A percentile compares a stretch with the other conserved stretches of the same genome.
Conservation (phyloP, 805 yeast genomes). For the Candida sithepensis region DNA sequence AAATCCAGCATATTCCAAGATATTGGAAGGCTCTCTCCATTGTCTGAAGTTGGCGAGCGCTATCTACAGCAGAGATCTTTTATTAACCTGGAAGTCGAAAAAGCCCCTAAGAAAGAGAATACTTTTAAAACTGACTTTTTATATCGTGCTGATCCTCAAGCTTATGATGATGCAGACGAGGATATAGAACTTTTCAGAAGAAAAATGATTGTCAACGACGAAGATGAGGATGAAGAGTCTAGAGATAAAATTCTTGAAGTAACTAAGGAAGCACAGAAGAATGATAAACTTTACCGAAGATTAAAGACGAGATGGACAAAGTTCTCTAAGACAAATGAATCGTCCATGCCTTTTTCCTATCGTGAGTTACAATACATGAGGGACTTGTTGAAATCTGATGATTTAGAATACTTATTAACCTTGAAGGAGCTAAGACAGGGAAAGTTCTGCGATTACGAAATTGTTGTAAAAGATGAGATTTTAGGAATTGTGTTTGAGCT, state of each 20-base stretch:
- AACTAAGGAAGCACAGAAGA: background rate
- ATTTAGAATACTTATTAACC: constrained; percentile 23
- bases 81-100: constrained; percentile 3
- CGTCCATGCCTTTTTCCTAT: constrained; percentile 1
- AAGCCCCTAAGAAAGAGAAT: background rate
- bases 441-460: constrained; percentile 15
- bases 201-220: background rate
- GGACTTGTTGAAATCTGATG: constrained; percentile 36
- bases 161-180: constrained; percentile 4
- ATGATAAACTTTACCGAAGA: constrained; percentile 5
- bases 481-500: constrained; percentile 6
- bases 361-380: constrained; percentile 10
- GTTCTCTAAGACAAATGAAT: background rate
- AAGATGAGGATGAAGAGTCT: background rate
- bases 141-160: constrained; percentile 4
- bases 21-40: constrained; percentile 51
- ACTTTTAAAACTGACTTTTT: constrained; percentile 14
- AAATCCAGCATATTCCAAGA: constrained; percentile 48
- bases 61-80: constrained; percentile 5
- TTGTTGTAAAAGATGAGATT: constrained; percentile 10
- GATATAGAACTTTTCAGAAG: constrained; percentile 4
- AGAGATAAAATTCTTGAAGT: background rate
- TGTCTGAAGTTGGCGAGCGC: constrained; percentile 27
- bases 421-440: constrained; percentile 13
- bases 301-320: constrained; percentile 18